Conservation (phyloP, 345 rosid species). For the Melastoma malabathricum region DNA sequence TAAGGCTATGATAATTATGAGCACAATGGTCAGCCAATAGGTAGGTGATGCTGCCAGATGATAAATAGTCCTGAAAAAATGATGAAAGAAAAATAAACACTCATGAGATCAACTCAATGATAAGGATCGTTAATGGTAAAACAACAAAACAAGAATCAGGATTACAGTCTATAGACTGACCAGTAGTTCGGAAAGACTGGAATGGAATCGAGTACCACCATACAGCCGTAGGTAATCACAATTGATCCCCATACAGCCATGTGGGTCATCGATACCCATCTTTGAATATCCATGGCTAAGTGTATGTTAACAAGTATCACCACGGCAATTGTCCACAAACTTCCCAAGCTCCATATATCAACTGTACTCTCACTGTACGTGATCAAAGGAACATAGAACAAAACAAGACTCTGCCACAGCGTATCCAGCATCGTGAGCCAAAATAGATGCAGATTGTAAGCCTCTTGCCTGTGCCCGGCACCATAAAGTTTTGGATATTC, state of each 20-base stretch:
- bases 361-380: constrained; percentile 43
- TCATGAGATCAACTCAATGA: constrained; percentile 2
- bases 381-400: constrained; percentile 39
- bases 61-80: constrained; percentile 50
- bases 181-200: constrained; percentile 63
- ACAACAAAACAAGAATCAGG: background rate
- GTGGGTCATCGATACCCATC: constrained; percentile 58
- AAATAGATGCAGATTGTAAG: constrained; percentile 57
- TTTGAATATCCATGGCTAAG: constrained; percentile 62
- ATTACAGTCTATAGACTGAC: constrained; percentile 21
- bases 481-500: constrained; percentile 66
- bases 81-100: background rate
- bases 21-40: constrained; percentile 64
- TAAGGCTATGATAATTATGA: constrained; percentile 34
- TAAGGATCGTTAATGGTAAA: constrained; percentile 4
- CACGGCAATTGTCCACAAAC: constrained; percentile 68
- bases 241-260: constrained; percentile 71
- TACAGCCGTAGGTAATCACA: constrained; percentile 41
- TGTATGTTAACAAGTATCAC: constrained; percentile 60
- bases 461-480: constrained; percentile 60
- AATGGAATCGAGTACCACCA: constrained; percentile 58
- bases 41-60: constrained; percentile 43
- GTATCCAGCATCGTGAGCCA: constrained; percentile 74
- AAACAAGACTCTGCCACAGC: constrained; percentile 68
- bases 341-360: constrained; percentile 75